Percentiles rank a stretch among this genome's conserved stretches.
Conservation (phyloP, 2,329 filamentous ascomycete genomes). For the Tolypocladium pustulatum region DNA sequence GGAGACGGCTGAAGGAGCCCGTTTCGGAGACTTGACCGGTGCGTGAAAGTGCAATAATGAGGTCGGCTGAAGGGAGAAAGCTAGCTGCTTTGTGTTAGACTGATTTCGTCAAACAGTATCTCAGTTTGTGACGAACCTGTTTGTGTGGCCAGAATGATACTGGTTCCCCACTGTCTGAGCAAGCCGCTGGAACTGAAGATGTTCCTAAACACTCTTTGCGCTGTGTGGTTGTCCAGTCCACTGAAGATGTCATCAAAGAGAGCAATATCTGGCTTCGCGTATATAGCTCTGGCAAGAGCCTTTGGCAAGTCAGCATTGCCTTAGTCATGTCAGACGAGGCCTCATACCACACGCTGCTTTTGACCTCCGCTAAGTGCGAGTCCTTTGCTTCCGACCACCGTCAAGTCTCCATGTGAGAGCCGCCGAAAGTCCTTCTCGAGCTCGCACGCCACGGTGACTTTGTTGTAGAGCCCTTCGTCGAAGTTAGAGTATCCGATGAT, state of each 20-base stretch:
- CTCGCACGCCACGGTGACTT: conserved; percentile 17
- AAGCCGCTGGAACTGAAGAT: not conserved
- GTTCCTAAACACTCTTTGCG: not conserved
- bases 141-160: not conserved
- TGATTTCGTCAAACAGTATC: no score
- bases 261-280: not conserved
- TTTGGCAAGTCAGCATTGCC: not conserved
- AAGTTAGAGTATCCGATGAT: conserved; percentile 19
- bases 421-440: conserved; percentile 20
- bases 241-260: not conserved
- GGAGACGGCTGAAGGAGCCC: not conserved
- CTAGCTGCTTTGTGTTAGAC: not conserved
- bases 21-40: not conserved
- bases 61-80: not conserved
- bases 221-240: not conserved
- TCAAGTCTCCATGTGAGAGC: conserved; percentile 24
- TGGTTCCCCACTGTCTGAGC: not conserved
- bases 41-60: not conserved
- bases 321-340: not conserved
- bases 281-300: not conserved
- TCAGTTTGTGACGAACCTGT: not conserved
- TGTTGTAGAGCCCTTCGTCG: conserved; percentile 14
- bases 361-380: conserved; percentile 36
- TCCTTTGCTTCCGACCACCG: conserved; percentile 32
- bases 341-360: conserved; percentile 27